These are phyloP conservation scores for Camptophora hylomeconis DNA, from an alignment of 2,329 filamentous ascomycete species.

Conservation along the genomic window DNA sequence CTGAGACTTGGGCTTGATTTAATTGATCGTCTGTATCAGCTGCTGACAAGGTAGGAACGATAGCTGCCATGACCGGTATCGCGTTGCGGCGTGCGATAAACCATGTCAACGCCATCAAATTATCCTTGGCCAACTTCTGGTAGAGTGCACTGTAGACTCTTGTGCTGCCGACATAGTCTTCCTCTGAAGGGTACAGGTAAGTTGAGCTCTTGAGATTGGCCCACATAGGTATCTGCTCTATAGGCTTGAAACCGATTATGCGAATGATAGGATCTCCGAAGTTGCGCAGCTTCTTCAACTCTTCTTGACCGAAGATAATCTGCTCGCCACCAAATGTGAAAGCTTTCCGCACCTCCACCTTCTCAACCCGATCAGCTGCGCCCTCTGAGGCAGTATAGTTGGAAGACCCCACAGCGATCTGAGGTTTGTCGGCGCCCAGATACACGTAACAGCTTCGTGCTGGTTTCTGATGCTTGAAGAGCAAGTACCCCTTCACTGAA, in stretches of 20 bases:
- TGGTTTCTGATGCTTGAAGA: constrained; percentile 72
- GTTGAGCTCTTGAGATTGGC: constrained; percentile 73
- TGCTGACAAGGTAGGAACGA: constrained; percentile 45
- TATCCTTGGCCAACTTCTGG: constrained; percentile 65
- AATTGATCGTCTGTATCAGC: constrained; percentile 7
- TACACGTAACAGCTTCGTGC: constrained; percentile 78
- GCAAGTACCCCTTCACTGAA: constrained; percentile 83
- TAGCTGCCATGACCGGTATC: constrained; percentile 63
- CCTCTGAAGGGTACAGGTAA: constrained; percentile 90
- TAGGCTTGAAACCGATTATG: constrained; percentile 86
- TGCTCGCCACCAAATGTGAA: constrained; percentile 94
- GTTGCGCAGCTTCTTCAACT: constrained; percentile 61
- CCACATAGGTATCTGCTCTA: constrained; percentile 64
- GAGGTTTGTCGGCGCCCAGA: constrained; percentile 69
- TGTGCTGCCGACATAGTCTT: constrained; percentile 78
- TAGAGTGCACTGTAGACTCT: constrained; percentile 85
- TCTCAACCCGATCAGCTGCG: constrained; percentile 62
- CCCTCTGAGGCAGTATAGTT: constrained; percentile 60
- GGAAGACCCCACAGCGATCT: constrained; percentile 65
- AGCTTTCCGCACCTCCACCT: constrained; percentile 72
- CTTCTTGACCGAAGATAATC: constrained; percentile 72
- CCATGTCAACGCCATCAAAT: constrained; percentile 82
- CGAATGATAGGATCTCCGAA: constrained; percentile 76
- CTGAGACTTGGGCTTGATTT: constrained; percentile 12
- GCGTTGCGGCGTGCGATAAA: constrained; percentile 73